Percentiles rank a stretch among this genome's conserved stretches.
phyloP scores from a whole-genome alignment of 2,329 filamentous ascomycete genomes.

The Ophiobolus disseminans region DNA sequence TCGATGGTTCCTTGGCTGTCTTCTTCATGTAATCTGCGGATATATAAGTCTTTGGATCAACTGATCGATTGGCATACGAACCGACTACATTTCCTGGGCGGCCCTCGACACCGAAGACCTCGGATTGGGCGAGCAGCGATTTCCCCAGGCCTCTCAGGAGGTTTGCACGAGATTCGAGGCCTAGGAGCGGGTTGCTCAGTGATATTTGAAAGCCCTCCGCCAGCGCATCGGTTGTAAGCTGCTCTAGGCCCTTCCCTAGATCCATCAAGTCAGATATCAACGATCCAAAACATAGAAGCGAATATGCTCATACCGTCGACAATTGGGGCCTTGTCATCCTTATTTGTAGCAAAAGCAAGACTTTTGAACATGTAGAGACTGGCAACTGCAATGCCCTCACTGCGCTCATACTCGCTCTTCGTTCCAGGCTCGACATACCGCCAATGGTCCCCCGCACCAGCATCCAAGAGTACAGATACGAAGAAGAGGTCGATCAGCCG shows the following conservation, averaged over 20 bases:
- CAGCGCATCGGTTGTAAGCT: constrained; percentile 74
- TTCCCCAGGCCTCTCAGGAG: constrained; percentile 76
- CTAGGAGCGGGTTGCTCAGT: constrained; percentile 75
- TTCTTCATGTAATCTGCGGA: constrained; percentile 23
- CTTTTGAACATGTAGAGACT: constrained; percentile 88
- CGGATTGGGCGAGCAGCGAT: constrained; percentile 72
- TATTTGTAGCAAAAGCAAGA: constrained; percentile 80
- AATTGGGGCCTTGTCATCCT: constrained; percentile 73
- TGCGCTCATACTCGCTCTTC: constrained; percentile 77
- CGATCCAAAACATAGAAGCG: neutral
- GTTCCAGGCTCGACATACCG: constrained; percentile 88
- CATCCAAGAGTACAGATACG: constrained; percentile 80
- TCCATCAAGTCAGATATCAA: neutral
- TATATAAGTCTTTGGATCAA: neutral
- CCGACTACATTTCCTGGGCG: constrained; percentile 92
- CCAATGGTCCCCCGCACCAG: constrained; percentile 88
- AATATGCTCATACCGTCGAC: constrained; percentile 71
- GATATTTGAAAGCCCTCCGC: constrained; percentile 82
- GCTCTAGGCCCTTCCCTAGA: constrained; percentile 66
- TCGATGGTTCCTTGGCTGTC: constrained; percentile 23
- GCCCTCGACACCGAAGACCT: constrained; percentile 81
- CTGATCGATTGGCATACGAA: constrained; percentile 52
- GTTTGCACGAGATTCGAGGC: constrained; percentile 80
- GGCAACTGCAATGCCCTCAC: constrained; percentile 82
- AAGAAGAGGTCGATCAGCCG: constrained; percentile 79